Conservation (phyloP, 768 basidiomycete species). For the Guyanaporus albipodus region DNA sequence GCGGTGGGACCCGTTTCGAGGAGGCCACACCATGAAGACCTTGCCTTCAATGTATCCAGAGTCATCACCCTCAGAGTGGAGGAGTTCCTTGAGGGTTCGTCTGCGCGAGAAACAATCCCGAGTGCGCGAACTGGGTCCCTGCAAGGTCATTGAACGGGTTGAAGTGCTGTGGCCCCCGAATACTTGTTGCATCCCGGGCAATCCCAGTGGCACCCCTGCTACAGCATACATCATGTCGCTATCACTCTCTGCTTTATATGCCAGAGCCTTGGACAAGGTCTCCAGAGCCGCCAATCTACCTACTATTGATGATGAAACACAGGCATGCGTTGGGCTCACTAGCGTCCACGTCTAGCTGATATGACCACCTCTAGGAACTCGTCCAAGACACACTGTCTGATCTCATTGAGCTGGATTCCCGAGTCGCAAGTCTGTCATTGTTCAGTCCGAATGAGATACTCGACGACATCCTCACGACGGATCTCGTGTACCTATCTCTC, state of each 20-base stretch:
- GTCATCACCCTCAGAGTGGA: constrained; percentile 26
- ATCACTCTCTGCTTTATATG: constrained; percentile 38
- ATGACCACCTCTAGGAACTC: constrained; percentile 45
- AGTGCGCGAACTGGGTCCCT: neutral
- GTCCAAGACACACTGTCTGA: constrained; percentile 53
- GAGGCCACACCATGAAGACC: constrained; percentile 45
- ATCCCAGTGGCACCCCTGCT: constrained; percentile 4
- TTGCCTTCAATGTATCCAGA: constrained; percentile 40
- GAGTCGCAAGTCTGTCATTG: constrained; percentile 58
- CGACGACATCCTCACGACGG: constrained; percentile 75
- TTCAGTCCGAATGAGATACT: constrained; percentile 83
- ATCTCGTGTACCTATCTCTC: constrained; percentile 72
- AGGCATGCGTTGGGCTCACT: constrained; percentile 30
- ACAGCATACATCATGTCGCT: constrained; percentile 17
- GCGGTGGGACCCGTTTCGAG: constrained; percentile 24
- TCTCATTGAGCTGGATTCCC: constrained; percentile 48
- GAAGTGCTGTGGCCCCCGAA: constrained; percentile 4
- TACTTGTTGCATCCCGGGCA: neutral
- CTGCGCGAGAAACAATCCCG: constrained; percentile 23
- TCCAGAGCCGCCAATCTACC: constrained; percentile 38
- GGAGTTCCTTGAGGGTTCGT: constrained; percentile 33
- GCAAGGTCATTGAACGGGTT: constrained; percentile 4
- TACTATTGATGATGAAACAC: constrained; percentile 42
- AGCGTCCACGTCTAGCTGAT: constrained; percentile 6
- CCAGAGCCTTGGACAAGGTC: constrained; percentile 36